phyloP scores from a whole-genome alignment of 176 grass and related monocot genomes.

The Sorghum bicolor region Sorghum_bicolor_NCBIv3 NC_012878.2:52324501-52325000 shows the following conservation, averaged over 20 bases:
- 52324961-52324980: background rate
- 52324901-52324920: background rate
- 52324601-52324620: conserved; percentile 39
- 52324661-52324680: conserved; percentile 13
- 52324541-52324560: no score
- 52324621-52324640: conserved; percentile 38
- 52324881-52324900: background rate
- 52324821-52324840: background rate
- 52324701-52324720: no score
- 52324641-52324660: background rate
- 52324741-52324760: background rate
- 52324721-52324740: background rate
- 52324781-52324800: background rate
- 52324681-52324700: background rate
- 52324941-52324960: conserved; percentile 14
- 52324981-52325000: background rate
- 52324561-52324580: conserved; percentile 13
- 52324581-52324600: conserved; percentile 32
- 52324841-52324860: background rate
- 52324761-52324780: background rate
- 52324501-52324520: background rate
- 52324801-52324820: background rate
- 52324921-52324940: background rate
- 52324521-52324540: background rate
- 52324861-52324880: background rate